Evolutionary conservation across 805 yeast species (phyloP), one percentile per base, ranked within the genome.

Genomic region (Metschnikowia similis): DNA sequence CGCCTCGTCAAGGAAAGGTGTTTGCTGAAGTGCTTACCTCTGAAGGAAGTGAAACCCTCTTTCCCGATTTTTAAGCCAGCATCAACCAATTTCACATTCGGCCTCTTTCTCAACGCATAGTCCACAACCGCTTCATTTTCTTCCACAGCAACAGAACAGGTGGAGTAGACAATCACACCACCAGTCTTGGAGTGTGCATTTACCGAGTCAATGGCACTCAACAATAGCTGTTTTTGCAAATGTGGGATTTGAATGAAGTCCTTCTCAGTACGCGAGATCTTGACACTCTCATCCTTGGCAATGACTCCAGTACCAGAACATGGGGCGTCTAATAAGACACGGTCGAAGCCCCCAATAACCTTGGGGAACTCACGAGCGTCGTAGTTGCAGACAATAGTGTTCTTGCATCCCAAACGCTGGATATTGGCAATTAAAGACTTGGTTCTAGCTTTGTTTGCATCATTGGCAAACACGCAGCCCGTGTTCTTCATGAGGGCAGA

Each of bases 281-380:
- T 94, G 54, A 94, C 98, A 48, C 89, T 84, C 65, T 89, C 96
- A 73, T 94, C 99, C 74, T 94, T 94, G 53, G 96, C 94, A 65
- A 94, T 94, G 59, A 94, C 99, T 72, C 99, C 99, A 2, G 99
- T 92, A 75, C 99, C 99, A 6, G 99, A 90, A 73, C 99, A 94
- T 57, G 99, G 99, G 32, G 99, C 99, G 77, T 94, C 99, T 59
- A 94, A 76, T 56, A 94, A 74, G 36, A 94, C 84, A 70, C 99
- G 83, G 68, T 94, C 98, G 61, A 94, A 94, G 0, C 99, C 99
- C 59, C 99, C 99, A 66, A 94, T 89, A 35, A 94, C 97, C 67
- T 89, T 89, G 45, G 99, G 98, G 67, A 94, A 94, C 70, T 92
- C 97, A 70, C 98, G 84, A 37, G 98, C 99, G 72, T 94, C 99